phyloP scores from a whole-genome alignment of 2,329 filamentous ascomycete species.

The Alternaria sp. region DNA sequence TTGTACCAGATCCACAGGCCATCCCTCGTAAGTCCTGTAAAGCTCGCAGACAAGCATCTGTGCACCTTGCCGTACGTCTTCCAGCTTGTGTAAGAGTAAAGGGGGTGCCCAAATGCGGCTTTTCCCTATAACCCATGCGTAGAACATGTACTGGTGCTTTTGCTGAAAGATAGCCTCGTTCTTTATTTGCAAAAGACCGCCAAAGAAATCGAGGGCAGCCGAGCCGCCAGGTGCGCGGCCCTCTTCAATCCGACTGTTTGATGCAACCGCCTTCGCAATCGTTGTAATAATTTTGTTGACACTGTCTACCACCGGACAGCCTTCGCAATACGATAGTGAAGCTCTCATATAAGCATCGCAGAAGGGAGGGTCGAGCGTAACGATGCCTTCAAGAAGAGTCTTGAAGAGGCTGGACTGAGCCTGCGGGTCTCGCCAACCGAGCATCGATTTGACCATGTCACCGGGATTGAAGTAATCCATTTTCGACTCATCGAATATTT shows the following conservation, averaged over 20 bases:
- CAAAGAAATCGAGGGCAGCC: slow-evolving; percentile 39
- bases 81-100: slow-evolving; percentile 43
- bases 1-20: slow-evolving; percentile 22
- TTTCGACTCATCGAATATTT: slow-evolving; percentile 43
- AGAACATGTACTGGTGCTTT: slow-evolving; percentile 33
- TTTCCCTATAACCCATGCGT: slow-evolving; percentile 28
- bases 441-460: slow-evolving; percentile 45
- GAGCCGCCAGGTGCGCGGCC: slow-evolving; percentile 34
- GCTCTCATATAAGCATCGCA: slow-evolving; percentile 46
- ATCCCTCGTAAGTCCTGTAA: slow-evolving; percentile 30
- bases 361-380: slow-evolving; percentile 34
- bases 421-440: slow-evolving; percentile 27
- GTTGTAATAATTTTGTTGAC: slow-evolving; percentile 31
- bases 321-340: slow-evolving; percentile 44
- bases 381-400: slow-evolving; percentile 45
- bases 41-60: slow-evolving; percentile 33
- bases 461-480: slow-evolving; percentile 46
- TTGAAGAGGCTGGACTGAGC: slow-evolving; percentile 28
- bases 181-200: slow-evolving; percentile 29
- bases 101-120: slow-evolving; percentile 30
- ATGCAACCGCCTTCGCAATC: slow-evolving; percentile 31
- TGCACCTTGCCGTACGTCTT: slow-evolving; percentile 37
- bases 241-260: slow-evolving; percentile 19
- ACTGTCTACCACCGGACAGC: slow-evolving; percentile 19
- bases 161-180: slow-evolving; percentile 35